Evolutionary conservation across 257 asterid genomes (phyloP), one percentile per base, ranked within the genome.

Genomic region (Eustoma russellianum): DNA sequence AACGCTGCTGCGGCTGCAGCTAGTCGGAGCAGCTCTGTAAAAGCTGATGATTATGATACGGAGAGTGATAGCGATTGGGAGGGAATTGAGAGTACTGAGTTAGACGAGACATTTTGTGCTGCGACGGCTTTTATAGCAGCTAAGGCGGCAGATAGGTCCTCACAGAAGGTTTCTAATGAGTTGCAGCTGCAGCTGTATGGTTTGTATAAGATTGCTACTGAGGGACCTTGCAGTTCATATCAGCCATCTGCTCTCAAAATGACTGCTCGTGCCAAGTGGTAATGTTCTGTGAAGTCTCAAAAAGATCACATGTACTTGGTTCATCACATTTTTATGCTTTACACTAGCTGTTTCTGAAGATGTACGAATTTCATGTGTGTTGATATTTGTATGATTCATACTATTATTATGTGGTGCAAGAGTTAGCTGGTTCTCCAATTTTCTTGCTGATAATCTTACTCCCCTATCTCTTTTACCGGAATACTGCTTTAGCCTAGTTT

Each of bases 221-320:
- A 92, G 78, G 99, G 99, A 6, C 99, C 97, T 38, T 69, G 70
- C 50, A 77, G 73, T 53, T 77, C 88, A 5, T 91, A 97, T 0
- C 95, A 85, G 74, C 99, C 99, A 8, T 92, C 99, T 0, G 80
- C 97, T 41, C 79, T 92, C 43, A 92, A 88, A 76, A 81, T 92
- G 87, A 81, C 97, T 33, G 94, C 99, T 41, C 95, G 95, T 62
- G 97, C 99, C 17, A 92, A 92, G 66, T 92, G 99, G 99, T 92
- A 71, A 66, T 56, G 46, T 54, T 24, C 30, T 24, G 30, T 24
- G 30, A 24, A 24, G 30, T 2, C 30, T 24, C 30, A 24, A 24
- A 24, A 24, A 4, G 30, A 24, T 24, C 30, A 24, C n/a, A n/a
- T 24, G 2, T 24, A 24, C 30, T 24, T 24, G 3, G 30, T 24